Base-by-base conservation (phyloP, 768 basidiomycete genomes). In the Tephrocybe sp. region DNA sequence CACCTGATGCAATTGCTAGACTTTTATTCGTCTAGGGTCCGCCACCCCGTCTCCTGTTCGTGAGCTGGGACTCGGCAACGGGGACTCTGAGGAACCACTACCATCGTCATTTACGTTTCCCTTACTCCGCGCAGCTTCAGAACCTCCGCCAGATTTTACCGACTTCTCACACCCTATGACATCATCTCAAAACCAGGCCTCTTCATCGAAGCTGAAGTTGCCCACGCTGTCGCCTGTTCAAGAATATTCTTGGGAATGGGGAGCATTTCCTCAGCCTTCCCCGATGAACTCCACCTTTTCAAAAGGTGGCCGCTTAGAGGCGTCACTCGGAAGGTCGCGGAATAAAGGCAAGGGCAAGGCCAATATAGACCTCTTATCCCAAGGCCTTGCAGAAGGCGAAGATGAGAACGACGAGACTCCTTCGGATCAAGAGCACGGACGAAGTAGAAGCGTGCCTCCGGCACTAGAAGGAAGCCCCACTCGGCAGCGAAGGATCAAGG, bases 221-320 rank as follows among this genome's bases (percentile, higher is more conserved):
- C 18, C 44, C 2, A 31, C 47, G 19, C 34, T 55, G 21, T 44
- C 67, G 16, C 64, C 61, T 3, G 59, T 76, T 3, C 83, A 82
- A 48, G 86, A 90, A 61, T 93, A 93, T 59, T 88, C 88, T 5
- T 94, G 93, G 93, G 94, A 94, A 57, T 94, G 93, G 92, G 92
- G 91, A 22, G 83, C 79, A 16, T 90, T 94, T 59, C 94, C 91
- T 23, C 86, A 84, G 54, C 86, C 82, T 19, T 88, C 89, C 3
- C 86, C 87, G 1, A 67, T 82, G 57, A 77, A 77, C 45, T 54
- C 77, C 0, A 70, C 76, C 10, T 84, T 85, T 58, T 69, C 72
- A 1, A 73, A 74, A 50, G 67, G 73, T 22, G 72, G 73, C 2
- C 61, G 75, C n/a, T 43, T 73, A 5, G 67, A 75, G 49, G 43